Evolutionary conservation across 2,329 filamentous ascomycete genomes (phyloP), one percentile per base, ranked within the genome.

Genomic region (Alternaria sp.): DNA sequence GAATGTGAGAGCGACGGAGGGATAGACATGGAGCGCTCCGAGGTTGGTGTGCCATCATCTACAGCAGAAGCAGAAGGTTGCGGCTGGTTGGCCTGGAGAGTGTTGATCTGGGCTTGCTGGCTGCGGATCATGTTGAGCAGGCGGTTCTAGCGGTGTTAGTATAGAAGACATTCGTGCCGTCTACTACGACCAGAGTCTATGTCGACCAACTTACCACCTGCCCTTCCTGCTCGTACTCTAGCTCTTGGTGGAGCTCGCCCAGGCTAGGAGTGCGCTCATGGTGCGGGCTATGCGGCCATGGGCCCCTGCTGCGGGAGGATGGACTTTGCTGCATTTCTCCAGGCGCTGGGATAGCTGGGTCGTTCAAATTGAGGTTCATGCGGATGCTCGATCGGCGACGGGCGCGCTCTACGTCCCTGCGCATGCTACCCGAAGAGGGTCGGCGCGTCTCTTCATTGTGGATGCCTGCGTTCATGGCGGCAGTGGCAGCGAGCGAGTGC

Each of bases 171-270:
- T 30, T 30, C 10, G 11, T 30, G 11, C 28, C 28, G 28, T 30
- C 28, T 30, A 11, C 28, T 30, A 11, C 4, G 10, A 30, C 28
- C 10, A 30, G 28, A 11, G 5, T 30, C 1, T 7, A 30, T 11
- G 28, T 30, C 28, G 9, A 11, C 10, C 6, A 18, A 79, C 86
- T 52, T 81, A 90, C 88, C 65, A 93, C 91, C 79, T 93, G 90
- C 25, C 88, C 89, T 73, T 93, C 91, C 75, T 93, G 90, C 79
- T 93, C 91, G 54, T 89, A 90, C 77, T 93, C 91, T 2, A 93
- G 83, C 78, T 93, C 90, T 74, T 93, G 91, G 68, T 93, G 90
- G 43, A 93, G 85, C 77, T 93, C 90, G 18, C 91, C 91, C 63
- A 93, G 78, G 74, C 90, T 93, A 3, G 90, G 90, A 0, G 89